Percentiles rank a stretch among this genome's conserved stretches.
These are phyloP conservation scores for Stephania cephalantha DNA, from an alignment of 164 flowering plant species.

Conservation along the genomic window DNA sequence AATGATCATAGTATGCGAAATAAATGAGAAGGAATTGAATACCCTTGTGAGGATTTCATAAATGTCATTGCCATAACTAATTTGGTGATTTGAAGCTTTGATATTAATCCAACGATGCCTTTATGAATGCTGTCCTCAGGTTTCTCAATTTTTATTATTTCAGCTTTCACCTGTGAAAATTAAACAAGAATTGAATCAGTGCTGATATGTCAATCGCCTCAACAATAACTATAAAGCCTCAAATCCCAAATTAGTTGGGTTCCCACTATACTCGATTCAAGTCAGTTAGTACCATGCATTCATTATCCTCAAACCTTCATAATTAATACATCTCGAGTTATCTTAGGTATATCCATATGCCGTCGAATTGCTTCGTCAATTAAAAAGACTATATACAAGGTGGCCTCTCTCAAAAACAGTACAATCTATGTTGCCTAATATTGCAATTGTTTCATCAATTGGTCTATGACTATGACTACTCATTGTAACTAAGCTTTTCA, in stretches of 20 bases:
- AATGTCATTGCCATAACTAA: constrained; percentile 53
- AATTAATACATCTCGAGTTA: too few species aligned
- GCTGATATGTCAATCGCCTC: not conserved
- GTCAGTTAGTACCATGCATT: too few species aligned
- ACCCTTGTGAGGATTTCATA: constrained; percentile 48
- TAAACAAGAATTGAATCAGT: not conserved
- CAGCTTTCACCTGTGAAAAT: constrained; percentile 39
- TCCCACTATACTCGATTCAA: too few species aligned
- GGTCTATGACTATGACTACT: not conserved
- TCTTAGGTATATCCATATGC: too few species aligned
- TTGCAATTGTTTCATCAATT: not conserved
- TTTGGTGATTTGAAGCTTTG: constrained; percentile 38
- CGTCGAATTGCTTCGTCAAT: too few species aligned
- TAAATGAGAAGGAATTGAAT: not conserved
- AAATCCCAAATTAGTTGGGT: not conserved
- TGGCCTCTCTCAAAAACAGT: not conserved
- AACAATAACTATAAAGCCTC: not conserved
- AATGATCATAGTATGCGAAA: not conserved
- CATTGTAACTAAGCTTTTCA: not conserved
- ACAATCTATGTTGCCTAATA: not conserved
- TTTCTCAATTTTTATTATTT: constrained; percentile 36
- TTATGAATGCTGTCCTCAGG: constrained; percentile 43
- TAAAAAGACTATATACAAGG: not conserved
- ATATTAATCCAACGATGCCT: constrained; percentile 38
- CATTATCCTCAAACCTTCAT: too few species aligned